phyloP scores from a whole-genome alignment of 1,284 basidiomycete species.

The Trichosporon sp. region DNA sequence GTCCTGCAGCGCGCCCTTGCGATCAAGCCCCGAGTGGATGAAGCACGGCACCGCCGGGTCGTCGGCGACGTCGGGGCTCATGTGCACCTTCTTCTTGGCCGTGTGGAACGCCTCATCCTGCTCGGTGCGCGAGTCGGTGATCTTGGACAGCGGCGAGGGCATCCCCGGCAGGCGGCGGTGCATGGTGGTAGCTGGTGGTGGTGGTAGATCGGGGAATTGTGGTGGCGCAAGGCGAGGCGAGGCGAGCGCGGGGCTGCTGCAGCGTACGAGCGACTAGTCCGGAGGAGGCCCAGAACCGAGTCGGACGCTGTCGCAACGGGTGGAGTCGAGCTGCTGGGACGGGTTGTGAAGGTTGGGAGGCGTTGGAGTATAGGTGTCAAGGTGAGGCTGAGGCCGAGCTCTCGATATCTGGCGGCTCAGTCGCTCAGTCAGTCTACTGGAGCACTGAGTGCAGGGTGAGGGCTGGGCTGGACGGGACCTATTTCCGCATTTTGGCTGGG shows the following conservation, averaged over 20 bases:
- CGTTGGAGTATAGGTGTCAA: background rate
- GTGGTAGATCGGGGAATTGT: background rate
- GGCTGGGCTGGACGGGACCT: background rate
- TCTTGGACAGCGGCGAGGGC: conserved; percentile 8
- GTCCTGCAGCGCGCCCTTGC: conserved; percentile 46
- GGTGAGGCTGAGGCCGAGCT: background rate
- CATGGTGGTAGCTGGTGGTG: background rate
- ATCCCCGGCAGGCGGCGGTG: background rate
- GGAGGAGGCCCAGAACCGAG: background rate
- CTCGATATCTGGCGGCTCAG: background rate
- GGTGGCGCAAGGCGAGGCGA: background rate
- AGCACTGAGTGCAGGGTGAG: too few relatives aligned
- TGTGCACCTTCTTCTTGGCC: conserved; percentile 17
- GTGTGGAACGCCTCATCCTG: background rate
- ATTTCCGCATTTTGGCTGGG: background rate
- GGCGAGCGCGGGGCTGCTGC: background rate
- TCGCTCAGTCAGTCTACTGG: too few relatives aligned
- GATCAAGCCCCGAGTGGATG: conserved; percentile 51
- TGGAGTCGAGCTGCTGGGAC: background rate
- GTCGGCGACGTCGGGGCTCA: conserved; percentile 14
- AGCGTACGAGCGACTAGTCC: background rate
- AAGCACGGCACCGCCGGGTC: conserved; percentile 43
- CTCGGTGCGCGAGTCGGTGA: background rate
- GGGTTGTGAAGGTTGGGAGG: background rate
- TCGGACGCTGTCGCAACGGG: background rate